A percentile compares a stretch with the other conserved stretches of the same genome.
Evolutionary conservation across 2,329 filamentous ascomycete species (phyloP).

Genomic region (Neopestalotiopsis sp.): DNA sequence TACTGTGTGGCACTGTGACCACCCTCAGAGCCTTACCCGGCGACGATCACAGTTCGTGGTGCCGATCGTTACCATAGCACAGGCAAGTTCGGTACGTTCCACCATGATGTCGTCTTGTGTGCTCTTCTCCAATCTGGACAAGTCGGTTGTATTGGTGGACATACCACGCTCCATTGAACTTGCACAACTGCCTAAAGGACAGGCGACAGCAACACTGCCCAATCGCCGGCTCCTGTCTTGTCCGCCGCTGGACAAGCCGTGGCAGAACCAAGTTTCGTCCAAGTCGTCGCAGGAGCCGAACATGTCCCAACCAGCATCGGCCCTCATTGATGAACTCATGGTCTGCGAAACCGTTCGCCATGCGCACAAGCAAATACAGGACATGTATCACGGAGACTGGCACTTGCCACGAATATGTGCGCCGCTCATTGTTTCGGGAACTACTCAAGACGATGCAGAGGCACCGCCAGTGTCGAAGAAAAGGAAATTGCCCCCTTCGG

Average conservation of each 20-base stretch:
- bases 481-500: constrained; percentile 13
- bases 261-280: constrained; percentile 61
- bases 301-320: constrained; percentile 47
- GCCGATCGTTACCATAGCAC: constrained; percentile 1
- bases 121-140: constrained; percentile 58
- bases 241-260: constrained; percentile 49
- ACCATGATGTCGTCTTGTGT: constrained; percentile 42
- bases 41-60: background rate
- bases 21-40: background rate
- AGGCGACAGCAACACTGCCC: constrained; percentile 34
- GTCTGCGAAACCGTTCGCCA: constrained; percentile 50
- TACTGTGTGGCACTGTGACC: background rate
- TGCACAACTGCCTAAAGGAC: constrained; percentile 59
- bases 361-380: constrained; percentile 46
- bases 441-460: background rate
- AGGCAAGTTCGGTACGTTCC: background rate
- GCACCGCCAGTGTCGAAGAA: constrained; percentile 13
- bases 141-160: constrained; percentile 66
- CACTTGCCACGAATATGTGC: constrained; percentile 47
- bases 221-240: constrained; percentile 51
- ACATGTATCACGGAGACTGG: constrained; percentile 49
- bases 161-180: constrained; percentile 73
- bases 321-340: constrained; percentile 62
- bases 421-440: constrained; percentile 17
- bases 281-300: constrained; percentile 40